Evolutionary conservation across 2,329 filamentous ascomycete genomes (phyloP), one percentile per base, ranked within the genome.

Genomic region (Didymella exigua): DNA sequence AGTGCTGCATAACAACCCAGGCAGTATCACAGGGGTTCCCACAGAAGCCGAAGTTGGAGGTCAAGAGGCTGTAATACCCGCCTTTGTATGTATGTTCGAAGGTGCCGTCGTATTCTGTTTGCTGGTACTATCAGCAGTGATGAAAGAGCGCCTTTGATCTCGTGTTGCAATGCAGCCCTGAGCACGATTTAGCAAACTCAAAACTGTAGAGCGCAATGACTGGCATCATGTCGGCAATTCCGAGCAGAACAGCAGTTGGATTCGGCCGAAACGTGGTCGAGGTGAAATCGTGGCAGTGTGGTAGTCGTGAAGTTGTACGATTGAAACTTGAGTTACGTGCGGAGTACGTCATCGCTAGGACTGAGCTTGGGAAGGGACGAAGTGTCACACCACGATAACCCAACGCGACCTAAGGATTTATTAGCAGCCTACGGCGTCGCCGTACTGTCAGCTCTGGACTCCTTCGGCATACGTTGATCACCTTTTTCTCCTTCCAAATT

Each of bases 401-500:
- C 33, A 3, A 11, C 16, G 18, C 33, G 24, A 5, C 9, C 9
- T n/a, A 21, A n/a, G n/a, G n/a, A n/a, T n/a, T n/a, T n/a, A n/a
- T n/a, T n/a, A n/a, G n/a, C n/a, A n/a, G n/a, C 18, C 18, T 50
- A 44, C 23, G 47, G 30, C 13, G 9, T 11, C 19, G 19, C 24
- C 9, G 40, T 23, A 3, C 18, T 9, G 5, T 56, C 43, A 16
- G 44, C 19, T 38, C 50, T 54, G 29, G 56, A 41, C 21, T 16
- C 59, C 52, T 50, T 62, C 33, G 51, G 55, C 37, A 49, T 36
- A 14, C 43, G 44, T 38, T 59, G 40, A 43, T 47, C 37, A 43
- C 42, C 16, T 40, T 59, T 36, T 43, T 48, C 10, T 54, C 64
- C 44, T 61, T 62, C 37, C 41, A 61, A 7, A 41, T 60, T 40